Evolutionary conservation across 78 protist genomes (phyloP).

Genomic region (Protostelium mycophagum): DNA sequence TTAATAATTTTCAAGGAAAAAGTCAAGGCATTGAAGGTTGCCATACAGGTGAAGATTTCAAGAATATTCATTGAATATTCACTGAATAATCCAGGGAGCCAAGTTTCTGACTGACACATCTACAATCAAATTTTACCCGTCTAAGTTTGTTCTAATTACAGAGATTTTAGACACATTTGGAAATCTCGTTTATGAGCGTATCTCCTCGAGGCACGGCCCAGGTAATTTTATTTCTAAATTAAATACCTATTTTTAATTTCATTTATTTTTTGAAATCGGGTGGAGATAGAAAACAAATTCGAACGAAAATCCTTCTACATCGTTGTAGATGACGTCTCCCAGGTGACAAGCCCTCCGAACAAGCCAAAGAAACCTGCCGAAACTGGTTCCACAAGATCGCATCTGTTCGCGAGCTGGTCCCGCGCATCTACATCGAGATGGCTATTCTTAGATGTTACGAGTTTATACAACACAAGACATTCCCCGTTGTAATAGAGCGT

Average conservation of each 20-base stretch:
- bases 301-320: background rate
- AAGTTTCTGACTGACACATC: conserved; percentile 61
- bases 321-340: background rate
- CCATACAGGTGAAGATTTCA: conserved; percentile 58
- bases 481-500: conserved; percentile 28
- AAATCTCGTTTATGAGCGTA: conserved; percentile 74
- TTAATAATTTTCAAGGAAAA: too few relatives aligned
- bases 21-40: conserved; percentile 78
- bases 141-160: conserved; percentile 82
- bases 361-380: conserved; percentile 83
- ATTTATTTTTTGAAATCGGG: too few relatives aligned
- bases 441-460: conserved; percentile 71
- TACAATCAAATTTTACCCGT: conserved; percentile 81
- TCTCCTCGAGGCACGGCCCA: background rate
- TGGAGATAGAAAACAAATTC: background rate
- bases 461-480: conserved; percentile 46
- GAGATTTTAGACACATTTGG: conserved; percentile 93
- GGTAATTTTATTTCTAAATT: too few relatives aligned
- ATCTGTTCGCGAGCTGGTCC: conserved; percentile 89
- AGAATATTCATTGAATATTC: background rate
- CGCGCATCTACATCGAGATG: conserved; percentile 79
- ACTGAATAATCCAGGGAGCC: conserved; percentile 37
- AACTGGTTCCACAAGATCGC: conserved; percentile 95
- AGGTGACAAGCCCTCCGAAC: conserved; percentile 19
- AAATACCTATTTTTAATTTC: too few relatives aligned